Evolutionary conservation across 163 green algal genomes (phyloP).

Genomic region (Chloromonas sp.): DNA sequence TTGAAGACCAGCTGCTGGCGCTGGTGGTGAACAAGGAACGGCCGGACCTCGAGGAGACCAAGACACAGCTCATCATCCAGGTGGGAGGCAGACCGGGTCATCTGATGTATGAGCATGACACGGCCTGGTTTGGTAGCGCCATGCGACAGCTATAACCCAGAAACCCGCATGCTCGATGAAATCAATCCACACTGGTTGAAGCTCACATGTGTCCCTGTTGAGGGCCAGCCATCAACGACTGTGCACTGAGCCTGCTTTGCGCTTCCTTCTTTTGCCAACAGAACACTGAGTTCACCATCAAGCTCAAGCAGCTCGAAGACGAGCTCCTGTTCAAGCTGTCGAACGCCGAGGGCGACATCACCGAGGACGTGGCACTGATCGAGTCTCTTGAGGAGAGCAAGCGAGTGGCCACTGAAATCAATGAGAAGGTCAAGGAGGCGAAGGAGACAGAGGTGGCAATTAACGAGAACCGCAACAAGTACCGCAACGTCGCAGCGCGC

Average conservation of each 20-base stretch:
- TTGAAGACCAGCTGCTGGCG: conserved; percentile 85
- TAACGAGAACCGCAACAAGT: conserved; percentile 79
- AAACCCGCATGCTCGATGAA: too few species aligned
- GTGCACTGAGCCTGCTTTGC: too few species aligned
- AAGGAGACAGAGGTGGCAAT: conserved; percentile 75
- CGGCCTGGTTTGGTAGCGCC: too few species aligned
- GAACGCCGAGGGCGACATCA: conserved; percentile 82
- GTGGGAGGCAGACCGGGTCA: background rate
- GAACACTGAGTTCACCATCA: conserved; percentile 89
- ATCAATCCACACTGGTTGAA: too few species aligned
- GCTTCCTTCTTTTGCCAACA: conserved; percentile 13
- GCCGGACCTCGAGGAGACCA: conserved; percentile 82
- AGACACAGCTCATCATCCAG: conserved; percentile 80
- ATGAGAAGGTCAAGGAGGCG: conserved; percentile 70
- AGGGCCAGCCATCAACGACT: too few species aligned
- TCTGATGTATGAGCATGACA: too few species aligned
- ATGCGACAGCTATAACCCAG: too few species aligned
- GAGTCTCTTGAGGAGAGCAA: conserved; percentile 81
- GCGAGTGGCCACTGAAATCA: conserved; percentile 79
- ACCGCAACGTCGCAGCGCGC: conserved; percentile 67
- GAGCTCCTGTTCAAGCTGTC: conserved; percentile 81
- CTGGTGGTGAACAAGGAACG: conserved; percentile 90
- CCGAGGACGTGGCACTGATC: conserved; percentile 83
- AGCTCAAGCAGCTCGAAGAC: conserved; percentile 84
- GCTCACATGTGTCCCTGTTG: too few species aligned